These are phyloP conservation scores for Xerocomus nothofagi DNA, from an alignment of 1,284 basidiomycete genomes.

Conservation along the genomic window DNA sequence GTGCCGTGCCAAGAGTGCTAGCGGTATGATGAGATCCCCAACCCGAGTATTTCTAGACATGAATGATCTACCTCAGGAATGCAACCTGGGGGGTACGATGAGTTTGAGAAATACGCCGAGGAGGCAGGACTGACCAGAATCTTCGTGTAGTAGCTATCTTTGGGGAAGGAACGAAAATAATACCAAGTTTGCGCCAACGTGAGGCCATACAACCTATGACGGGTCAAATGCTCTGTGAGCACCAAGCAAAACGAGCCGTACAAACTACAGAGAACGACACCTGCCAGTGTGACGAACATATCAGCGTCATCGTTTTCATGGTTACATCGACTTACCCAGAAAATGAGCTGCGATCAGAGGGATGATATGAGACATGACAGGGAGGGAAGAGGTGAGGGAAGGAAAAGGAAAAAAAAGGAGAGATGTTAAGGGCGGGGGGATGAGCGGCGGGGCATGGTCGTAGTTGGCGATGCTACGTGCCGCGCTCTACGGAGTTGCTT, in stretches of 20 bases:
- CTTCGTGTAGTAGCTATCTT: slow-evolving; percentile 27
- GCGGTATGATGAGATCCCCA: slow-evolving; percentile 3
- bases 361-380: slow-evolving; percentile 13
- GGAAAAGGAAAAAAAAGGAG: background rate
- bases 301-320: slow-evolving; percentile 4
- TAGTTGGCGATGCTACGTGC: slow-evolving; percentile 28
- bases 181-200: slow-evolving; percentile 36
- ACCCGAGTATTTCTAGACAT: background rate
- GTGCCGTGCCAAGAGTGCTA: slow-evolving; percentile 32
- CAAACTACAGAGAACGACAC: slow-evolving; percentile 34
- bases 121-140: slow-evolving; percentile 16
- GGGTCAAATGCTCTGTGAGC: background rate
- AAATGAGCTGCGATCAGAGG: slow-evolving; percentile 32
- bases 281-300: slow-evolving; percentile 16
- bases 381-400: background rate
- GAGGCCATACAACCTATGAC: slow-evolving; percentile 31
- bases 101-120: background rate
- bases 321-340: slow-evolving; percentile 19
- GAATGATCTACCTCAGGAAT: slow-evolving; percentile 24
- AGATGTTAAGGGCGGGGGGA: slow-evolving; percentile 7
- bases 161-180: slow-evolving; percentile 31
- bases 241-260: slow-evolving; percentile 4
- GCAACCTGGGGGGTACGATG: slow-evolving; percentile 25
- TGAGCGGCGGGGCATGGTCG: slow-evolving; percentile 8
- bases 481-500: slow-evolving; percentile 34